Percentiles rank a stretch among this genome's conserved stretches.
phyloP scores from a whole-genome alignment of 1,284 basidiomycete genomes.

The Rhodofomes roseus region DNA sequence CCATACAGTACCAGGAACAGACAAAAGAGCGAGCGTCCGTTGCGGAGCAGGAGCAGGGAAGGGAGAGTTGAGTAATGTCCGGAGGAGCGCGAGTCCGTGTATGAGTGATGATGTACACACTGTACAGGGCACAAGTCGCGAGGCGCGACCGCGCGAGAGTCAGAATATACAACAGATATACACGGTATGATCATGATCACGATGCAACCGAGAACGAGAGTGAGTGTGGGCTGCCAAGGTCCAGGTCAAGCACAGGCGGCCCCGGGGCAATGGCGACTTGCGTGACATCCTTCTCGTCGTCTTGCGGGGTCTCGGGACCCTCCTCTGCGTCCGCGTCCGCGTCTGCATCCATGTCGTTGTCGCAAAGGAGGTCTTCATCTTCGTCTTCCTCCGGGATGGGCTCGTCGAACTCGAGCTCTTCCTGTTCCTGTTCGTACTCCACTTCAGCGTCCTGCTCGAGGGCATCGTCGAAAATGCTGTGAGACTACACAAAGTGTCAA shows the following conservation, averaged over 20 bases:
- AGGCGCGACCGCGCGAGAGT: neutral
- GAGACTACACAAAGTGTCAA: constrained; percentile 33
- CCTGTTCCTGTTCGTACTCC: constrained; percentile 36
- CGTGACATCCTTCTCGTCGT: constrained; percentile 8
- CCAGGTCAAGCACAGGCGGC: constrained; percentile 21
- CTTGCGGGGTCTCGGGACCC: constrained; percentile 3
- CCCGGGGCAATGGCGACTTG: constrained; percentile 12
- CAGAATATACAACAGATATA: neutral
- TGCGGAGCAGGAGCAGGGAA: neutral
- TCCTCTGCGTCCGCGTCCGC: constrained; percentile 17
- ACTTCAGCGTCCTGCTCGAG: constrained; percentile 36
- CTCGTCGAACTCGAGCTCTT: constrained; percentile 43
- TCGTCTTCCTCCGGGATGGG: constrained; percentile 49
- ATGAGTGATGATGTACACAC: neutral
- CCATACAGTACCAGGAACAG: neutral
- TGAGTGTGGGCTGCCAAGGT: constrained; percentile 19
- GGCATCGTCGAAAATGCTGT: constrained; percentile 46
- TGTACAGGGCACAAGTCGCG: neutral
- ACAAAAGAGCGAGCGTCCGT: constrained; percentile 1
- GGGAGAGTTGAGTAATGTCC: neutral
- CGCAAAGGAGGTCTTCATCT: constrained; percentile 29
- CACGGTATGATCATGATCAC: neutral
- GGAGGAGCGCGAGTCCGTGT: neutral
- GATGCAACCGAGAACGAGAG: constrained; percentile 20
- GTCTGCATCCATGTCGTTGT: constrained; percentile 28